Evolutionary conservation across 148 eudicot genomes (phyloP), one percentile per base, ranked within the genome.

Genomic region (Diospyros lotus): DNA sequence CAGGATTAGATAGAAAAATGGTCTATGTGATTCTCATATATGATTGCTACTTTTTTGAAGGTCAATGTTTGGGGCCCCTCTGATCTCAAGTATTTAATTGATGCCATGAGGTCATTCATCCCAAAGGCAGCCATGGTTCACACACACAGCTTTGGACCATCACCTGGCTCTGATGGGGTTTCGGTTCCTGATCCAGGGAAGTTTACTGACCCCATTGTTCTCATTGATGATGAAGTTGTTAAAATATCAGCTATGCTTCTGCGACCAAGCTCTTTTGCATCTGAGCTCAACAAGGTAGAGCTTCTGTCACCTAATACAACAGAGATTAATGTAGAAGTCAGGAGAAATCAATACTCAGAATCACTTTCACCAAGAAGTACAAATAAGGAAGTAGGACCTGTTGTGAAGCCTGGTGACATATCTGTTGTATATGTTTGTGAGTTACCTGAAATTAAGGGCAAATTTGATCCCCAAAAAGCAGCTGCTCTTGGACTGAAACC

Each of bases 121-220:
- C 97, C 98, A 60, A 92, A 86, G 80, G 96, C 96, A 75, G 93
- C 97, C 86, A 92, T 95, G 98, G 94, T 92, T 71, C 89, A 95
- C 77, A 84, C 98, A 2, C 86, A 55, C 39, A 90, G 97, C 82
- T 95, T 95, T 78, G 98, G 97, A 55, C 81, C 89, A 40, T 73
- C 83, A 54, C 72, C 80, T 66, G 71, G 74, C 51, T 75, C 82
- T 59, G 77, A 80, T 44, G 89, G 81, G 58, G 72, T 66, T 78
- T 79, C 82, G 56, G 40, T 66, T 53, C 76, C 78, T 52, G 80
- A 82, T 48, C 45, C 81, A 56, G 61, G 62, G 66, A 86, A 83
- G 41, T 66, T 76, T 70, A 62, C 86, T 45, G 87, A 80, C 44
- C 88, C 90, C n/a, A 68, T 90, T 80, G 81, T 78, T 69, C 97